phyloP scores from a whole-genome alignment of 352 stramenopile species.

The Peronospora belbahrii region DNA sequence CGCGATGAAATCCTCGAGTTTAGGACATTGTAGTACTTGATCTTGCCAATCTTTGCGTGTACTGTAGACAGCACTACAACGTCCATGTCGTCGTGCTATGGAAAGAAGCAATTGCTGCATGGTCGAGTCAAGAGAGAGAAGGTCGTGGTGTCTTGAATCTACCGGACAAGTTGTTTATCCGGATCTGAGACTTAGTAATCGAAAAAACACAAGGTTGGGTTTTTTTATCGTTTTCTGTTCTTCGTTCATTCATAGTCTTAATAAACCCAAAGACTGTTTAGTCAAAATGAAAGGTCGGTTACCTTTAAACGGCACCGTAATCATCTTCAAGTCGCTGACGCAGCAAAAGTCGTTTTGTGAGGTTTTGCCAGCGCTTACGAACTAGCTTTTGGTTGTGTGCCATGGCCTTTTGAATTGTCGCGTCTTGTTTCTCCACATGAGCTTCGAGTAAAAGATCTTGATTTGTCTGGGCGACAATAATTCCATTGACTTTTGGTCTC shows the following conservation, averaged over 20 bases:
- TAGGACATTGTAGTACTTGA: slow-evolving; percentile 25
- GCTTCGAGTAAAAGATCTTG: slow-evolving; percentile 56
- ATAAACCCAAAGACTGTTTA: no score
- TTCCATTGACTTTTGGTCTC: slow-evolving; percentile 62
- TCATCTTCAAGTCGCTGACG: slow-evolving; percentile 67
- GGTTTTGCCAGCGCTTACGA: slow-evolving; percentile 50
- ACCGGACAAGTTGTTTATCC: no score
- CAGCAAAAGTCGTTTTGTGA: slow-evolving; percentile 61
- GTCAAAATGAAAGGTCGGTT: no score
- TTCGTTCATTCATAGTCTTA: slow-evolving; percentile 3
- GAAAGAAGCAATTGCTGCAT: slow-evolving; percentile 11
- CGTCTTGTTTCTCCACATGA: slow-evolving; percentile 54
- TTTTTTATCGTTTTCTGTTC: no score
- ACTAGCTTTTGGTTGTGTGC: slow-evolving; percentile 51
- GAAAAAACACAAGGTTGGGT: no score
- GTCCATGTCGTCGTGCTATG: no score
- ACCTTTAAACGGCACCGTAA: slow-evolving; percentile 42
- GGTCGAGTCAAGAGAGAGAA: no score
- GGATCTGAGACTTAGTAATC: no score
- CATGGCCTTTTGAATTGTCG: slow-evolving; percentile 65
- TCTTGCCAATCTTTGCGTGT: slow-evolving; percentile 27
- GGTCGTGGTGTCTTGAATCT: no score
- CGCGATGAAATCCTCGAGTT: slow-evolving; percentile 30
- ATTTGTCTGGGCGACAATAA: slow-evolving; percentile 45
- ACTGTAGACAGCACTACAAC: slow-evolving; percentile 9